These are phyloP conservation scores for Huntiella moniliformis DNA, from an alignment of 2,329 filamentous ascomycete genomes.

Conservation along the genomic window DNA sequence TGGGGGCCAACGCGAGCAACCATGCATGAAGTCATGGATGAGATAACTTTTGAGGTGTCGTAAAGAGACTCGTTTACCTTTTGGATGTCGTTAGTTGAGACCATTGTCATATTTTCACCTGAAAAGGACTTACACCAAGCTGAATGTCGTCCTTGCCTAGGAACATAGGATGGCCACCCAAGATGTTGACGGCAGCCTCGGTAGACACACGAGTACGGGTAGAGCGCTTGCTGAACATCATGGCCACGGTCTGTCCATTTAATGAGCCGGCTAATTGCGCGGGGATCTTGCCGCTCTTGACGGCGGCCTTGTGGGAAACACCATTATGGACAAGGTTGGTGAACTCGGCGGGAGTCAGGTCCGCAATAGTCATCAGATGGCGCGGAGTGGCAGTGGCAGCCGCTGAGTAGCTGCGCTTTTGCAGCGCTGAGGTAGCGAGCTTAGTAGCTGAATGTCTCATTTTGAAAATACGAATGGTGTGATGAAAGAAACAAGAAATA, in stretches of 20 bases:
- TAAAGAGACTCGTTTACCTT: conserved; percentile 85
- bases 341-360: conserved; percentile 65
- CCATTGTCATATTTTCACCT: background rate
- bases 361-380: conserved; percentile 80
- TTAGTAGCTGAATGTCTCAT: conserved; percentile 21
- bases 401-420: conserved; percentile 27
- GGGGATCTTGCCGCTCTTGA: conserved; percentile 51
- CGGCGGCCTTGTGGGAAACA: conserved; percentile 50
- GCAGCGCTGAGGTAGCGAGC: conserved; percentile 19
- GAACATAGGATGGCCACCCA: conserved; percentile 94
- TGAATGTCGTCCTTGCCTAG: conserved; percentile 91
- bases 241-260: conserved; percentile 63
- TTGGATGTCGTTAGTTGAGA: background rate
- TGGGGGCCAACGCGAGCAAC: conserved; percentile 63
- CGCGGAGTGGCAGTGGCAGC: conserved; percentile 32
- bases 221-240: conserved; percentile 94
- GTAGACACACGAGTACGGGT: conserved; percentile 88
- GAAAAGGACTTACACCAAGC: conserved; percentile 45
- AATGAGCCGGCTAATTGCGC: conserved; percentile 41
- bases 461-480: conserved; percentile 4
- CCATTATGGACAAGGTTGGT: conserved; percentile 70
- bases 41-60: conserved; percentile 81
- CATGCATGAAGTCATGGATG: conserved; percentile 77
- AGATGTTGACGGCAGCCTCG: conserved; percentile 69
- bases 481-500: no score